Evolutionary conservation across 1,284 basidiomycete genomes (phyloP).

Genomic region (Neonothopanus nambi): DNA sequence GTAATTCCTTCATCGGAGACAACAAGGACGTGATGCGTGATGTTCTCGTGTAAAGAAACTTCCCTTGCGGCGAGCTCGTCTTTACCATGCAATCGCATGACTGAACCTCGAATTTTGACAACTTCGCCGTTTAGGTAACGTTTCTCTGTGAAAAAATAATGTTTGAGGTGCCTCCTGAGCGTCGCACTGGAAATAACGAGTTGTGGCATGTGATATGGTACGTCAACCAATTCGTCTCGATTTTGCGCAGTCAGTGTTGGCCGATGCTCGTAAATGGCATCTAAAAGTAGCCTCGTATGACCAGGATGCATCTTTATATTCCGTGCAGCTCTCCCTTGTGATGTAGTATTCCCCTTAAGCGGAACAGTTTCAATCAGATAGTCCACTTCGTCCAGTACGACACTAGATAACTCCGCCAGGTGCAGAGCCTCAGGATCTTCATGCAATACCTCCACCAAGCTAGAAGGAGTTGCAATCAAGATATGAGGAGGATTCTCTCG

Average conservation of each 20-base stretch:
- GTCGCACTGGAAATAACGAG: conserved; percentile 72
- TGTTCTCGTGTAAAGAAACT: conserved; percentile 14
- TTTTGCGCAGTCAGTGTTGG: conserved; percentile 27
- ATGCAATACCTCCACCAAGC: conserved; percentile 55
- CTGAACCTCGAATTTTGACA: conserved; percentile 44
- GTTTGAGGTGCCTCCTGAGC: conserved; percentile 53
- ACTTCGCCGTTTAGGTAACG: conserved; percentile 55
- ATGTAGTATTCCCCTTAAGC: conserved; percentile 31
- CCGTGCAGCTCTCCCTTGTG: conserved; percentile 33
- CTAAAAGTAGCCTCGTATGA: conserved; percentile 56
- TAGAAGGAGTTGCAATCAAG: conserved; percentile 71
- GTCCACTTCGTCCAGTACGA: conserved; percentile 77
- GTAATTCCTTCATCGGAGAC: conserved; percentile 52
- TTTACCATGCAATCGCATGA: conserved; percentile 25
- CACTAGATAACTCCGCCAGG: conserved; percentile 47
- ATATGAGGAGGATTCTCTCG: conserved; percentile 56
- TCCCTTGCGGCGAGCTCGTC: conserved; percentile 17
- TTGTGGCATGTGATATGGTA: conserved; percentile 44
- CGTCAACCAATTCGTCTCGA: conserved; percentile 23
- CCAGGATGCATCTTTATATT: conserved; percentile 54
- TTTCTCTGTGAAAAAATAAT: conserved; percentile 50
- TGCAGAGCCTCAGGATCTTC: conserved; percentile 43
- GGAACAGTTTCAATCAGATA: conserved; percentile 59
- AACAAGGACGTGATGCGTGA: conserved; percentile 63
- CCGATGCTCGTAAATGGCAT: conserved; percentile 47